Evolutionary conservation across 306 rosid species (phyloP), one percentile per base, ranked within the genome.

Genomic region (Sphenostylis stenocarpa): DNA sequence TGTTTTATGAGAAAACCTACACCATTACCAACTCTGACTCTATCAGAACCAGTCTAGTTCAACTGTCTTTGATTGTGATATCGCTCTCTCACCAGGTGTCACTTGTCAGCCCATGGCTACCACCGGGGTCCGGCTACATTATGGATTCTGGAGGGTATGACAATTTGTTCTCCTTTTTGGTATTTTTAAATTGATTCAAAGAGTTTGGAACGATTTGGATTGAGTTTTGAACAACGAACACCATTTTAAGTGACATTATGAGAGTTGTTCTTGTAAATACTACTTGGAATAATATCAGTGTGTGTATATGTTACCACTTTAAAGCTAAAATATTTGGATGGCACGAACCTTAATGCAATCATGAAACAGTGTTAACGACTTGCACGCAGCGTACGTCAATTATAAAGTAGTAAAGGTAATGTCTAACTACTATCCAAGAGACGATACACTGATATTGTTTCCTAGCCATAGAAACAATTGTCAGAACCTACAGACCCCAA

Each of bases 381-480:
- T 24, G 10, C 34, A 58, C 19, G 23, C 19, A 28, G 16, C 21
- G 31, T 20, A 21, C 61, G 31, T 55, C 1, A 11, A 55, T 29
- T 55, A 11, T 9, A 23, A 23, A 53, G 28, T 26, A 53, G 61
- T 23, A 55, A 55, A 55, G 21, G 61, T 23, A 55, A 55, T 55
- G 61, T 23, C 29, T 55, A 31, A 39, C 45, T 39, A 26, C 5
- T 19, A 23, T 56, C n/a, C n/a, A 56, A 24, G 31, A 55, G 8
- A 55, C 17, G 16, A 14, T 24, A 56, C 34, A 56, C 78, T 85
- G 97, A 61, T 88, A 96, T 4, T 77, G 60, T 77, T 77, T 77
- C 34, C 97, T 89, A 79, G 94, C 96, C 89, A 86, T 75, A 26
- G 86, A 89, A 82, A 86, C 91, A 87, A 88, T 91, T 15, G 96